Evolutionary conservation across 2,329 filamentous ascomycete species (phyloP).

Genomic region (Apiospora sp.): DNA sequence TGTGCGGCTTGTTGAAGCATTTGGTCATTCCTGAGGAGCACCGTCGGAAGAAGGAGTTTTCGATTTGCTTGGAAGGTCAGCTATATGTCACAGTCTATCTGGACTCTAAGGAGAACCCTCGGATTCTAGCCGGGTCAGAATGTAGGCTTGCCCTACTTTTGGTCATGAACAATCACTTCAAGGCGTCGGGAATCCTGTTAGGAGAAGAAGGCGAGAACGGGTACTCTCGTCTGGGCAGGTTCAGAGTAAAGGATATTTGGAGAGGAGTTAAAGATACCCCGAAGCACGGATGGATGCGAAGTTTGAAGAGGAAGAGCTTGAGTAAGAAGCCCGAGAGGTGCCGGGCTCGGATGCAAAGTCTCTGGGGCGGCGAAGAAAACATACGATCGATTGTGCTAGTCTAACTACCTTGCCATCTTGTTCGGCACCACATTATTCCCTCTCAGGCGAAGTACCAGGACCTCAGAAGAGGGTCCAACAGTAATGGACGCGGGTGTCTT

Average conservation of each 20-base stretch:
- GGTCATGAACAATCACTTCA: no score
- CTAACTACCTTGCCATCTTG: neutral
- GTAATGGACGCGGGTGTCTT: no score
- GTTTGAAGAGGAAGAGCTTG: neutral
- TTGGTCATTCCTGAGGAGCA: neutral
- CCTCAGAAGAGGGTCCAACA: no score
- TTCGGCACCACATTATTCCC: no score
- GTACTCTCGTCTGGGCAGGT: neutral
- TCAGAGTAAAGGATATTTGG: neutral
- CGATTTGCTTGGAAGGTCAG: no score
- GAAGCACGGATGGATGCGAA: neutral
- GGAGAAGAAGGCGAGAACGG: neutral
- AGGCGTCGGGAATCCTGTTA: neutral
- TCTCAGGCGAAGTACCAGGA: no score
- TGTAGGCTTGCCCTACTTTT: no score
- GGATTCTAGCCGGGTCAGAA: no score
- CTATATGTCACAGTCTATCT: no score
- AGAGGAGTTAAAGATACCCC: neutral
- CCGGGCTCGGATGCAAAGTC: constrained; percentile 8
- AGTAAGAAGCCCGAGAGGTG: neutral
- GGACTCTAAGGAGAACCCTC: no score
- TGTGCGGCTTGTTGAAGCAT: neutral
- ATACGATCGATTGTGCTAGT: constrained; percentile 21
- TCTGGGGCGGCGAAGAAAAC: constrained; percentile 16
- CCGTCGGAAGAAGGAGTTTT: no score